Evolutionary conservation across 2,329 filamentous ascomycete species (phyloP).

Genomic region (Niveomyces coronatus): DNA sequence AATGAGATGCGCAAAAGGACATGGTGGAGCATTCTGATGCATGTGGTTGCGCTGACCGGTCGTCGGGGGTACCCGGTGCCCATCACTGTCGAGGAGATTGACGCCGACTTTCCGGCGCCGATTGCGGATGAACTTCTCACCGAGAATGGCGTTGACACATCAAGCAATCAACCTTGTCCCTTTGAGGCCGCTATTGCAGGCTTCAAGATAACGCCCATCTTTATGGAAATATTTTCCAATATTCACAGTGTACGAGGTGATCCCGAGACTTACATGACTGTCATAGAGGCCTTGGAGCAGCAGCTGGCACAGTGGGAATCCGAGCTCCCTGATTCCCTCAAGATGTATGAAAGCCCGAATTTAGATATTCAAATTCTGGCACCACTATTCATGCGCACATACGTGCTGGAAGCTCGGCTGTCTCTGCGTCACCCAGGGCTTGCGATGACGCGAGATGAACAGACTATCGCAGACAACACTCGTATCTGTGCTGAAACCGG

Average conservation of each 20-base stretch:
- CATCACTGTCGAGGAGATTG: constrained; percentile 63
- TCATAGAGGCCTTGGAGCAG: constrained; percentile 54
- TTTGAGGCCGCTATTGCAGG: constrained; percentile 57
- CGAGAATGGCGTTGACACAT: constrained; percentile 50
- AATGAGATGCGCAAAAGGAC: constrained; percentile 68
- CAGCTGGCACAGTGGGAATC: constrained; percentile 54
- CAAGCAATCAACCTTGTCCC: constrained; percentile 47
- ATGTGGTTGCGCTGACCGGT: constrained; percentile 60
- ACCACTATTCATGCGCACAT: constrained; percentile 43
- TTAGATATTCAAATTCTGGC: constrained; percentile 36
- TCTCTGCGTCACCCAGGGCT: constrained; percentile 53
- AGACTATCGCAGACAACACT: constrained; percentile 50
- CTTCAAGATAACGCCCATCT: constrained; percentile 55
- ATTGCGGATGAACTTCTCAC: constrained; percentile 61
- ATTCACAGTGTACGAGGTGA: constrained; percentile 63
- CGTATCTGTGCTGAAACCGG: constrained; percentile 57
- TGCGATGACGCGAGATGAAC: constrained; percentile 42
- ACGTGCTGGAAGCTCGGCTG: constrained; percentile 47
- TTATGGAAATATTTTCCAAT: constrained; percentile 63
- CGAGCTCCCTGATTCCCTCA: constrained; percentile 51
- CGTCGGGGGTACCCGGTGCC: constrained; percentile 71
- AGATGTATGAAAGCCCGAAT: constrained; percentile 31
- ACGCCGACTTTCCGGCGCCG: constrained; percentile 64
- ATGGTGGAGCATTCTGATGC: constrained; percentile 62
- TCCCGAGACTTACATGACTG: constrained; percentile 50